Conservation (phyloP, 805 yeast species). For the Alloascoidea hylecoeti region DNA sequence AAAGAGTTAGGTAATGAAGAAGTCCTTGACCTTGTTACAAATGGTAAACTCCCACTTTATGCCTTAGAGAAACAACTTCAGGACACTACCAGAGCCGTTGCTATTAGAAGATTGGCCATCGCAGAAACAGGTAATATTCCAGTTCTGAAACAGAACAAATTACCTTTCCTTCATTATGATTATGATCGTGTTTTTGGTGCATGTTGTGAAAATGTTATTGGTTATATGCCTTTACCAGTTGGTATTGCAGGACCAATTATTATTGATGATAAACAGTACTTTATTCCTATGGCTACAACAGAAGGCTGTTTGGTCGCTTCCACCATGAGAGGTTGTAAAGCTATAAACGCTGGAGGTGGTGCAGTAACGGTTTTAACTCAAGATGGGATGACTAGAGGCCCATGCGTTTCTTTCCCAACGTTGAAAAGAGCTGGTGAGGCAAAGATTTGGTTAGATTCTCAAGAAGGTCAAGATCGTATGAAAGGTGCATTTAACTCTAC, state of each 20-base stretch:
- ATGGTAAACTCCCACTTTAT: slow-evolving; percentile 79
- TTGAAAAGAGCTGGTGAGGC: slow-evolving; percentile 86
- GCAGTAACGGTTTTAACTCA: slow-evolving; percentile 80
- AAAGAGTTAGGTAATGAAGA: slow-evolving; percentile 58
- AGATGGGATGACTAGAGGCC: slow-evolving; percentile 99
- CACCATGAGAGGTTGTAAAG: slow-evolving; percentile 98
- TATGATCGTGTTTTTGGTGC: slow-evolving; percentile 96
- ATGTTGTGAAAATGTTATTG: slow-evolving; percentile 97
- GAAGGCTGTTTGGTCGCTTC: slow-evolving; percentile 98
- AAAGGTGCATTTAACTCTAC: slow-evolving; percentile 92
- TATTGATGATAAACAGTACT: slow-evolving; percentile 78
- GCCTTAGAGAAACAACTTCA: slow-evolving; percentile 87
- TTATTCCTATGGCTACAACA: slow-evolving; percentile 98
- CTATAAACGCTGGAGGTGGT: slow-evolving; percentile 96
- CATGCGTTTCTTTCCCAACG: slow-evolving; percentile 83
- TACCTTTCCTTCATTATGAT: slow-evolving; percentile 78
- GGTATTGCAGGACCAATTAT: slow-evolving; percentile 96
- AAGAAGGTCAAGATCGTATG: slow-evolving; percentile 73
- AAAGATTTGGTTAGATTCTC: slow-evolving; percentile 90
- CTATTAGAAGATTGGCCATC: slow-evolving; percentile 85
- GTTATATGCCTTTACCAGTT: slow-evolving; percentile 90
- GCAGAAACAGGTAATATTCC: slow-evolving; percentile 75
- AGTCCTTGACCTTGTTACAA: slow-evolving; percentile 51
- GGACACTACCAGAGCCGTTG: slow-evolving; percentile 86
- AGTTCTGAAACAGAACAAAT: slow-evolving; percentile 48